Base-by-base conservation (phyloP, 148 eudicot genomes). In the Fagopyrum homotropicum region DNA sequence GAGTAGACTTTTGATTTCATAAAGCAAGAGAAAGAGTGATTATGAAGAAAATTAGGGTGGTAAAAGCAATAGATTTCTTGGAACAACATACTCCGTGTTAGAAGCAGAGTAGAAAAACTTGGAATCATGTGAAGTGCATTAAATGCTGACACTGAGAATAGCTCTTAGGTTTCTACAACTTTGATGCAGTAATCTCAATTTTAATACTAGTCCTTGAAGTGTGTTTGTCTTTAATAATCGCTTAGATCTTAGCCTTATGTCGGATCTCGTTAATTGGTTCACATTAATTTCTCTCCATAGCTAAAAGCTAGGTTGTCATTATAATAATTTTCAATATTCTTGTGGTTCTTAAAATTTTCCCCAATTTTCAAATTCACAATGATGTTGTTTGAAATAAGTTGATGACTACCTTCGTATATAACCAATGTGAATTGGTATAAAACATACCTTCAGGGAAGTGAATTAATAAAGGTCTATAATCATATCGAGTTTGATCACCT, bases 101-200 rank as follows among this genome's bases (percentile, higher is more conserved):
- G 84, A 88, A 35, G 40, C n/a, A 43, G 2, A 43, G 2, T 14
- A 40, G 71, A 11, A 86, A 69, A 35, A 88, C 79, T 88, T 87
- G 88, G 93, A 90, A 87, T 86, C 92, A 90, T 90, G 92, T 90
- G 93, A 85, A 81, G 76, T 56, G 81, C 98, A 89, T 86, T 89
- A 85, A 92, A 86, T 90, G 93, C 85, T 66, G 77, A 80, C 79
- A 74, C 76, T 77, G 74, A 72, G 83, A 83, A 81, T 82, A 83
- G 77, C 76, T 84, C 82, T 85, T 89, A 79, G 88, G 87, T 86
- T 81, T 83, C 80, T 80, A 74, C 83, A 80, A 82, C 77, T 78
- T 45, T 73, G 77, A 60, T 81, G 71, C 71, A 46, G 47, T 66
- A 40, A 66, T 66, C 15, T 40, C 45, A 60, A 64, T 45, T 57